Evolutionary conservation across 192 early-diverging fungal species (phyloP), one percentile per base, ranked within the genome.

Genomic region (Backusella morwellensis): DNA sequence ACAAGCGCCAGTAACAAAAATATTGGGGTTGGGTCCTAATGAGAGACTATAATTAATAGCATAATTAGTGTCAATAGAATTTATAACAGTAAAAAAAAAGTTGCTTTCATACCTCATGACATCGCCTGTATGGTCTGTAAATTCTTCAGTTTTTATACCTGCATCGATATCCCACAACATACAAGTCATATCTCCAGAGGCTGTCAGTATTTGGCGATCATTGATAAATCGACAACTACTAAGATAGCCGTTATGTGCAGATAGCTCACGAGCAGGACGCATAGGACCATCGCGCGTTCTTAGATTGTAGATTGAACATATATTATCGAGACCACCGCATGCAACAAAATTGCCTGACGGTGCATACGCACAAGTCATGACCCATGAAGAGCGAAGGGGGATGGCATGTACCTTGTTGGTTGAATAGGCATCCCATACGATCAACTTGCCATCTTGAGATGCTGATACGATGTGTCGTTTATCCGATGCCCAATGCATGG

Each of bases 151-250:
- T 87, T 99, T 99, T 81, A 98, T 91, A 52, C 98, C 98, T 1
- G 98, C 97, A 85, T 99, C 98, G 77, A 99, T 96, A 87, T 99
- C 98, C 98, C 98, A 99, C 41, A 99, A 91, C 94, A 99, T 98
- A 85, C 97, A 98, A 73, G 92, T 94, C 97, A 98, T 99, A 83
- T 99, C 98, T 40, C 98, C 98, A 68, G 96, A 97, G 12, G 90
- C 87, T 0, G 98, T 98, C 73, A 99, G 82, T 69, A 99, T 98
- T 81, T 97, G 97, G 23, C 97, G 88, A 85, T 99, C 98, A 41
- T 91, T 92, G 73, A 99, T 88, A 83, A 99, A 99, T 36, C 98
- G 87, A 88, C 98, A 99, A 91, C 97, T 98, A 66, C 94, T 96
- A 21, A 99, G 88, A 82, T 99, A 99, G 15, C 98, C 97, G 7